A percentile compares a stretch with the other conserved stretches of the same genome.
phyloP scores from a whole-genome alignment of 2,329 filamentous ascomycete species.

The Cercospora janseana region DNA sequence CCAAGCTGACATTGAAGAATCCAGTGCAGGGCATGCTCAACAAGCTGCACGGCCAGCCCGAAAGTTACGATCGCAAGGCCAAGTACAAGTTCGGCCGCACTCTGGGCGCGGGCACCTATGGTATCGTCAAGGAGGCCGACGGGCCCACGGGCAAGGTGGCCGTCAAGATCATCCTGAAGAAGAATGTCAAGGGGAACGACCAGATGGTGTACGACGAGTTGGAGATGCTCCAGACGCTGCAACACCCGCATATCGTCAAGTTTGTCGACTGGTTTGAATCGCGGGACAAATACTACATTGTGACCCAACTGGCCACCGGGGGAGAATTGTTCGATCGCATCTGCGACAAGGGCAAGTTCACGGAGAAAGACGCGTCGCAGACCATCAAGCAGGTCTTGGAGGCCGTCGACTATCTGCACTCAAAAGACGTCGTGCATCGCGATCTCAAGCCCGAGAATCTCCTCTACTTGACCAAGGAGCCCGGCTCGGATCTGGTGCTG shows the following conservation, averaged over 20 bases:
- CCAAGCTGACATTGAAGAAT: constrained; percentile 23
- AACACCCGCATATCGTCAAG: constrained; percentile 92
- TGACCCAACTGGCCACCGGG: constrained; percentile 91
- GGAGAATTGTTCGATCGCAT: constrained; percentile 98
- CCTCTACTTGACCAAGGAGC: constrained; percentile 78
- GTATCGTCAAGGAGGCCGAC: constrained; percentile 94
- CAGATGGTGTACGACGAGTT: constrained; percentile 98
- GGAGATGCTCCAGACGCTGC: constrained; percentile 83
- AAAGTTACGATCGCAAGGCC: constrained; percentile 98
- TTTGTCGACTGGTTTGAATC: constrained; percentile 99
- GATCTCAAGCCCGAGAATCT: constrained; percentile 98
- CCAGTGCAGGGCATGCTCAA: constrained; percentile 67
- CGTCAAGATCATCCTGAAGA: constrained; percentile 98
- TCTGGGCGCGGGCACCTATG: constrained; percentile 94
- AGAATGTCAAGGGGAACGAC: constrained; percentile 97
- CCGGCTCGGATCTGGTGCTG: constrained; percentile 81
- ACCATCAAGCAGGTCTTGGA: constrained; percentile 92
- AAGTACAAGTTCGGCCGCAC: constrained; percentile 92
- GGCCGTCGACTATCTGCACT: constrained; percentile 90
- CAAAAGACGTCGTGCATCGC: constrained; percentile 93
- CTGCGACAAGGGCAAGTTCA: constrained; percentile 96
- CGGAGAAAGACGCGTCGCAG: constrained; percentile 93
- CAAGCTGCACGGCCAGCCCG: constrained; percentile 92
- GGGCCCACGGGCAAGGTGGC: constrained; percentile 82
- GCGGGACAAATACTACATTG: constrained; percentile 99